Conservation (phyloP, 805 yeast genomes). For the Brettanomyces nanus region DNA sequence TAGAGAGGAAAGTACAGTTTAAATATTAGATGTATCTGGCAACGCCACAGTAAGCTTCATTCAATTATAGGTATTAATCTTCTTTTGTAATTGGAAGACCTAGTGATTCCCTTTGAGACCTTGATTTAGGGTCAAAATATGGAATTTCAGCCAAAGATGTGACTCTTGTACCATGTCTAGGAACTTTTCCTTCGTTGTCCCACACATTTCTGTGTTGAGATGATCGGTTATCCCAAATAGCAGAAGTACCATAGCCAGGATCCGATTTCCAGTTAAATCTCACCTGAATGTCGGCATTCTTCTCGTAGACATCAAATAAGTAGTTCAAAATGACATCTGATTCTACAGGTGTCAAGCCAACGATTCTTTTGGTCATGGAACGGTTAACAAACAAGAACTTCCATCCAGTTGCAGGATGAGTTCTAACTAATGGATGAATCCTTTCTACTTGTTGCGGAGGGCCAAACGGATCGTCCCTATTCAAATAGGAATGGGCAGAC, state of each 20-base stretch:
- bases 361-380: conserved; percentile 39
- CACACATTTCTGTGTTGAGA: conserved; percentile 37
- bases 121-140: conserved; percentile 38
- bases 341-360: conserved; percentile 43
- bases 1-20: too few species aligned
- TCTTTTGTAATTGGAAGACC: conserved; percentile 22
- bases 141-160: conserved; percentile 45
- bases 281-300: conserved; percentile 47
- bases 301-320: conserved; percentile 33
- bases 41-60: too few species aligned
- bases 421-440: conserved; percentile 51
- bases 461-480: conserved; percentile 32
- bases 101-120: conserved; percentile 45
- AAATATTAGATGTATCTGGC: too few species aligned
- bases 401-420: conserved; percentile 58
- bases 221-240: conserved; percentile 15
- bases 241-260: conserved; percentile 35
- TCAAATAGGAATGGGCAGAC: conserved; percentile 30
- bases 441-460: conserved; percentile 40
- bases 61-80: too few species aligned
- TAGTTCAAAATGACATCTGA: conserved; percentile 36
- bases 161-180: conserved; percentile 47
- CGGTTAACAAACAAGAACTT: conserved; percentile 47
- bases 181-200: conserved; percentile 33
- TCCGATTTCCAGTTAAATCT: conserved; percentile 32